Evolutionary conservation across 257 asterid genomes (phyloP).

Genomic region (Voacanga thouarsii): DNA sequence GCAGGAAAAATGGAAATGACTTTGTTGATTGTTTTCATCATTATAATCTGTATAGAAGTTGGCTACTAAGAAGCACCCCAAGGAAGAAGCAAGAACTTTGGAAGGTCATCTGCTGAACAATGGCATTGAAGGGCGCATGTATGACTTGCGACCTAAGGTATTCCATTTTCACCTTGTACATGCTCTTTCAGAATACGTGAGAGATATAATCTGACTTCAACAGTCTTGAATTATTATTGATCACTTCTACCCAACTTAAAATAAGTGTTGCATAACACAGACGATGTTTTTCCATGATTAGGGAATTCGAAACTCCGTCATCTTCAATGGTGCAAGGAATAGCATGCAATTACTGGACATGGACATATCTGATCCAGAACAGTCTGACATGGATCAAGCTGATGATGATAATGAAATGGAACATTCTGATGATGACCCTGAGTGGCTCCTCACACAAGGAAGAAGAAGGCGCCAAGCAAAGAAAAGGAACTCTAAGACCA

Average conservation of each 20-base stretch:
- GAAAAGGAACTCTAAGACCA: constrained; percentile 35
- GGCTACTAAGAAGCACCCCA: constrained; percentile 46
- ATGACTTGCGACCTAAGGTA: constrained; percentile 80
- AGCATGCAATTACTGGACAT: constrained; percentile 47
- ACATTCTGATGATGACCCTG: constrained; percentile 28
- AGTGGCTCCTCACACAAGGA: constrained; percentile 23
- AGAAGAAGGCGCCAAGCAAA: constrained; percentile 33
- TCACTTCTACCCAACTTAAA: background rate
- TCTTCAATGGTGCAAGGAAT: constrained; percentile 32
- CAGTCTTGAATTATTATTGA: background rate
- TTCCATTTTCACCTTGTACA: background rate
- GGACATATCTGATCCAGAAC: constrained; percentile 71
- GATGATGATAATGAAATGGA: constrained; percentile 37
- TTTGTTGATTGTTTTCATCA: background rate
- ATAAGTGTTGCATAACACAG: background rate
- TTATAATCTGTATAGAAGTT: constrained; percentile 37
- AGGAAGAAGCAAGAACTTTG: constrained; percentile 31
- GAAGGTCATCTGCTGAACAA: constrained; percentile 17
- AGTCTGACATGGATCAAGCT: constrained; percentile 23
- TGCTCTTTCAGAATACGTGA: background rate
- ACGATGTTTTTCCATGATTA: constrained; percentile 14
- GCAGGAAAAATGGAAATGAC: background rate
- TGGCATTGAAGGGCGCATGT: constrained; percentile 49
- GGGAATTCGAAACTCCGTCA: constrained; percentile 58
- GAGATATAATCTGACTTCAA: background rate